A percentile compares a stretch with the other conserved stretches of the same genome.
phyloP scores from a whole-genome alignment of 495 filamentous ascomycete species.

The Thermochaetoides thermophila region DNA sequence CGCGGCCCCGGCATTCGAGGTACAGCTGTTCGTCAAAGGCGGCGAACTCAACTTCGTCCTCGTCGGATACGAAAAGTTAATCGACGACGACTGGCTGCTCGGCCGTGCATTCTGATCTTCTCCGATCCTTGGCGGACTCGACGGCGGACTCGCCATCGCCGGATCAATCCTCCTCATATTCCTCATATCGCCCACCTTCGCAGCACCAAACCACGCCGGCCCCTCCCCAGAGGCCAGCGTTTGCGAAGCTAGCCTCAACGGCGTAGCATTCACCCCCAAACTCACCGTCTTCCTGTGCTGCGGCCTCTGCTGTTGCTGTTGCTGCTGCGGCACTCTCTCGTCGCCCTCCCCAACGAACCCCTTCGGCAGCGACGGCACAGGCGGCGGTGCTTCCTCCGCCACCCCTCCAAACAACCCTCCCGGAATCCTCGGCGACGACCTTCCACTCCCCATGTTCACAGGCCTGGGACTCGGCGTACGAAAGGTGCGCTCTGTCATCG shows the following conservation, averaged over 20 bases:
- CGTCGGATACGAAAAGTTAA: slow-evolving; percentile 78
- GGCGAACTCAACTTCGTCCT: slow-evolving; percentile 20
- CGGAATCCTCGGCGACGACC: no score
- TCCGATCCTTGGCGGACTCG: slow-evolving; percentile 16
- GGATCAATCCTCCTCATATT: slow-evolving; percentile 29
- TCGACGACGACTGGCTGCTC: slow-evolving; percentile 45
- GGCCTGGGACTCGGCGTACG: slow-evolving; percentile 50
- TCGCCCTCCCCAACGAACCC: no score
- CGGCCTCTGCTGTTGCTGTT: slow-evolving; percentile 1
- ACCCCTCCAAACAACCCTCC: no score
- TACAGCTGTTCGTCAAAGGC: slow-evolving; percentile 4
- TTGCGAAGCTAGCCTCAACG: slow-evolving; percentile 30
- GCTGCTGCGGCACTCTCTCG: slow-evolving; percentile 14
- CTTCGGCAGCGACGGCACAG: slow-evolving; percentile 57
- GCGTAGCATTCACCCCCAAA: slow-evolving; percentile 20
- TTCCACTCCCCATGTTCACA: no score
- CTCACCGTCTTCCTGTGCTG: slow-evolving; percentile 15
- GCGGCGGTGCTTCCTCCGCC: slow-evolving; percentile 6
- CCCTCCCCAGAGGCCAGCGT: slow-evolving; percentile 20
- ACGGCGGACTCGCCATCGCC: slow-evolving; percentile 25
- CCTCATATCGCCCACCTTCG: slow-evolving; percentile 26
- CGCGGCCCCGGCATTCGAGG: neutral
- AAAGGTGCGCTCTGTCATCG: slow-evolving; percentile 79
- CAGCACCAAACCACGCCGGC: slow-evolving; percentile 27
- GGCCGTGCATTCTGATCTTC: slow-evolving; percentile 24